Evolutionary conservation across 73 alveolate genomes (phyloP).

Genomic region (Breviolum minutum): DNA sequence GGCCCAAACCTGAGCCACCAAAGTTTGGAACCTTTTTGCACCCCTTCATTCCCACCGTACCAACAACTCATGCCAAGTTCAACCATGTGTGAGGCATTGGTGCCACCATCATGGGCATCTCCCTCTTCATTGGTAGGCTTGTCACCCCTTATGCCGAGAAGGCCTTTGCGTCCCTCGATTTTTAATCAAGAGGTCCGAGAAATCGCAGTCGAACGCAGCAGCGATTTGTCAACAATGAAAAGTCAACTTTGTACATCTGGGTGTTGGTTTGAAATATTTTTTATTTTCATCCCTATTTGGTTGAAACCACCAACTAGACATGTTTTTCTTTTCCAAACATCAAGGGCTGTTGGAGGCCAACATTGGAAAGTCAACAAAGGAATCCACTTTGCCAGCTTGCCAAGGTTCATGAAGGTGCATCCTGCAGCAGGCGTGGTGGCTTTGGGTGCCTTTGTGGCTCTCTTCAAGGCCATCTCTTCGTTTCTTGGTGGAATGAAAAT

Average conservation of each 20-base stretch:
- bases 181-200: neutral
- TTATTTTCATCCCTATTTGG: neutral
- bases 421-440: conserved; percentile 55
- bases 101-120: conserved; percentile 94
- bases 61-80: neutral
- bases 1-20: too few species aligned
- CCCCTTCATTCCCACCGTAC: neutral
- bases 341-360: neutral
- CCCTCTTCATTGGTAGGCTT: conserved; percentile 68
- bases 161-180: conserved; percentile 48
- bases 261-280: too few species aligned
- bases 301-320: too few species aligned
- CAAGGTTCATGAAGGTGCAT: conserved; percentile 62
- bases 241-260: neutral
- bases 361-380: neutral
- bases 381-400: neutral
- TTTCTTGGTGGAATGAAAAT: neutral
- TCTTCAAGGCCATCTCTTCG: conserved; percentile 52
- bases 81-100: conserved; percentile 35
- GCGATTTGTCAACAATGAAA: neutral
- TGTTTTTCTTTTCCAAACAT: neutral
- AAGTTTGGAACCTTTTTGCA: neutral
- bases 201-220: neutral
- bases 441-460: conserved; percentile 43
- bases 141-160: conserved; percentile 90